Percentiles rank a stretch among this genome's conserved stretches.
Evolutionary conservation across 176 grass and related monocot species (phyloP).

Genomic region (Musa itinerans): DNA sequence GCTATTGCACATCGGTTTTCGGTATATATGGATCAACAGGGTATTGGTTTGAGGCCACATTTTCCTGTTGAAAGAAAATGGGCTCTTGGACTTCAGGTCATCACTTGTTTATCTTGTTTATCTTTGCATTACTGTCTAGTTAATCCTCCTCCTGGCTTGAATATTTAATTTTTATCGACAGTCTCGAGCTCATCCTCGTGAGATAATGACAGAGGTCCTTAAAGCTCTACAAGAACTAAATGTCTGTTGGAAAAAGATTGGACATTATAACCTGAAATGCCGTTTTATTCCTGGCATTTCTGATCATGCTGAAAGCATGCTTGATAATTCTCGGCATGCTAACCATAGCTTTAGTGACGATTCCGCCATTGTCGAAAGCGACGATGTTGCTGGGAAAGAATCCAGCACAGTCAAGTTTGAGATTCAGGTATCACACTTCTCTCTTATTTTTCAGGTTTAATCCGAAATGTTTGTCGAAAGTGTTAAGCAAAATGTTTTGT

Average conservation of each 20-base stretch:
- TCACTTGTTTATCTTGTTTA: slow-evolving; percentile 21
- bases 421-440: slow-evolving; percentile 56
- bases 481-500: too few species aligned
- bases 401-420: slow-evolving; percentile 78
- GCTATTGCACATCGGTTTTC: slow-evolving; percentile 6
- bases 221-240: slow-evolving; percentile 89
- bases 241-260: slow-evolving; percentile 92
- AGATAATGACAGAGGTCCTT: slow-evolving; percentile 90
- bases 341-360: slow-evolving; percentile 51
- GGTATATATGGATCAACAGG: slow-evolving; percentile 48
- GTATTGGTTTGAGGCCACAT: slow-evolving; percentile 33
- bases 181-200: slow-evolving; percentile 82
- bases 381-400: slow-evolving; percentile 31
- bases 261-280: slow-evolving; percentile 98
- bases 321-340: slow-evolving; percentile 22
- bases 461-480: background rate
- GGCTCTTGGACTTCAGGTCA: slow-evolving; percentile 97
- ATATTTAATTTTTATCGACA: slow-evolving; percentile 30
- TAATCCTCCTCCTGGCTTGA: slow-evolving; percentile 16
- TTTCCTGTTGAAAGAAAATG: slow-evolving; percentile 77
- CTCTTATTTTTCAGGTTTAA: background rate
- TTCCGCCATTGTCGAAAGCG: slow-evolving; percentile 52
- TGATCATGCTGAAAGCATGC: slow-evolving; percentile 34
- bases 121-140: slow-evolving; percentile 17
- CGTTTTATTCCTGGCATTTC: slow-evolving; percentile 41